These are phyloP conservation scores for Withania somnifera DNA, from an alignment of 305 asterid species.

Conservation along the genomic window DNA sequence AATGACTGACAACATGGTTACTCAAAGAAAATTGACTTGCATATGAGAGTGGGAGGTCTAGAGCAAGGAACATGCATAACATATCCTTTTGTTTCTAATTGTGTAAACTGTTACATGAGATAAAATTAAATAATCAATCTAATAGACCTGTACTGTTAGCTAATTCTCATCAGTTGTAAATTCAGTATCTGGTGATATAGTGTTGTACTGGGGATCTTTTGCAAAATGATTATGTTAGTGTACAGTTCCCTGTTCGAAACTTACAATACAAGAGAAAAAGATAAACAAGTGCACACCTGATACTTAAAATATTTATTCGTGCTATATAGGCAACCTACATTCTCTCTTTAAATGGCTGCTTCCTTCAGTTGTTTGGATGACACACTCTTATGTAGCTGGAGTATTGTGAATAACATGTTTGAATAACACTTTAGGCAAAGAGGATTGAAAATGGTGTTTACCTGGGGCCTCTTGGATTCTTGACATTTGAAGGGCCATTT, in stretches of 20 bases:
- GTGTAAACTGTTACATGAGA: not conserved
- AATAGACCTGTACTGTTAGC: not conserved
- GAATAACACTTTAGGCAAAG: slow-evolving; percentile 37
- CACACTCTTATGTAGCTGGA: not conserved
- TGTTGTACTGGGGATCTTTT: not conserved
- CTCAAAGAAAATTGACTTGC: not conserved
- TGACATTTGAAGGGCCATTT: slow-evolving; percentile 75
- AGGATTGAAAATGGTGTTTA: slow-evolving; percentile 93
- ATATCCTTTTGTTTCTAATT: not conserved
- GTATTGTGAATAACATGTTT: not conserved
- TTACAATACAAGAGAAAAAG: not conserved
- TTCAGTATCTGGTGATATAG: not conserved
- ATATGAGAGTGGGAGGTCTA: not conserved
- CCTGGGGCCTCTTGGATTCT: slow-evolving; percentile 58
- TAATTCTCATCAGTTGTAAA: not conserved
- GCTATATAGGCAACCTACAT: too few species aligned
- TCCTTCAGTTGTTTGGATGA: not conserved
- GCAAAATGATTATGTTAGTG: not conserved
- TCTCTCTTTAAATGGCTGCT: not conserved
- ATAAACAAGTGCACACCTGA: not conserved
- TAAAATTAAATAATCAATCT: not conserved
- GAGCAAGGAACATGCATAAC: not conserved
- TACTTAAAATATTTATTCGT: not conserved
- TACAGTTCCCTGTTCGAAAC: not conserved
- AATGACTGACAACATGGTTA: not conserved